A percentile compares a stretch with the other conserved stretches of the same genome.
Evolutionary conservation across 2,329 filamentous ascomycete genomes (phyloP).

Genomic region (Colletotrichum sp.): DNA sequence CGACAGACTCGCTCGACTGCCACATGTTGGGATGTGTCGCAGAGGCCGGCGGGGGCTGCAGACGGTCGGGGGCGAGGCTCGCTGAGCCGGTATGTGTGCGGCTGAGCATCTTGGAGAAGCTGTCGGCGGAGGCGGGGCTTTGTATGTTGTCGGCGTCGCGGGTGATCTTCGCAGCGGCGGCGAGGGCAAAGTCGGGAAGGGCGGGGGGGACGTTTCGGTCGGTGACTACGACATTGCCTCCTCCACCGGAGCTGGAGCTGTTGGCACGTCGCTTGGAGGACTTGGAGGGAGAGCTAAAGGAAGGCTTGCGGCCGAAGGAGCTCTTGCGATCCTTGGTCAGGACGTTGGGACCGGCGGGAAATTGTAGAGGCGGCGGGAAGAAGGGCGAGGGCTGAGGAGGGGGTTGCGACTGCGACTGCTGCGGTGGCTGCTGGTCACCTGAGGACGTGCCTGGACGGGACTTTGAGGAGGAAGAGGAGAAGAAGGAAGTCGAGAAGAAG

Average conservation of each 20-base stretch:
- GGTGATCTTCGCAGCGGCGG: conserved; percentile 51
- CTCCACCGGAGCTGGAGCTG: conserved; percentile 46
- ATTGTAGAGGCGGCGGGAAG: conserved; percentile 20
- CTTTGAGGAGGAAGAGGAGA: conserved; percentile 36
- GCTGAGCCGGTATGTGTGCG: conserved; percentile 43
- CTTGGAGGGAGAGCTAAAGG: conserved; percentile 47
- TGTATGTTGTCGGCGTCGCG: conserved; percentile 33
- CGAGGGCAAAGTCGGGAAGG: conserved; percentile 58
- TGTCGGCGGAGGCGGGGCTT: conserved; percentile 36
- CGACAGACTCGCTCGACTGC: conserved; percentile 50
- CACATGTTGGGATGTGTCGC: conserved; percentile 24
- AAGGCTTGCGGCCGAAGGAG: conserved; percentile 60
- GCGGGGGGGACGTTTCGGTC: conserved; percentile 57
- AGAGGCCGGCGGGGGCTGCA: conserved; percentile 31
- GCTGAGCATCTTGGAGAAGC: conserved; percentile 49
- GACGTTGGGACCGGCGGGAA: conserved; percentile 31
- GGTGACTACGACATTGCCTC: conserved; percentile 44
- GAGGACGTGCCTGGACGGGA: conserved; percentile 25
- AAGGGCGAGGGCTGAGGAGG: conserved; percentile 17
- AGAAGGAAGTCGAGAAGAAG: conserved; percentile 41
- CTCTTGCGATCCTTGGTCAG: conserved; percentile 53
- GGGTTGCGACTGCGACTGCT: conserved; percentile 20
- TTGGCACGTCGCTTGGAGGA: conserved; percentile 42
- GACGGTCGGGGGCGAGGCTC: conserved; percentile 25
- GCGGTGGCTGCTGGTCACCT: conserved; percentile 19